phyloP scores from a whole-genome alignment of 768 basidiomycete genomes.

The Porpolomopsis calyptriformis region DNA sequence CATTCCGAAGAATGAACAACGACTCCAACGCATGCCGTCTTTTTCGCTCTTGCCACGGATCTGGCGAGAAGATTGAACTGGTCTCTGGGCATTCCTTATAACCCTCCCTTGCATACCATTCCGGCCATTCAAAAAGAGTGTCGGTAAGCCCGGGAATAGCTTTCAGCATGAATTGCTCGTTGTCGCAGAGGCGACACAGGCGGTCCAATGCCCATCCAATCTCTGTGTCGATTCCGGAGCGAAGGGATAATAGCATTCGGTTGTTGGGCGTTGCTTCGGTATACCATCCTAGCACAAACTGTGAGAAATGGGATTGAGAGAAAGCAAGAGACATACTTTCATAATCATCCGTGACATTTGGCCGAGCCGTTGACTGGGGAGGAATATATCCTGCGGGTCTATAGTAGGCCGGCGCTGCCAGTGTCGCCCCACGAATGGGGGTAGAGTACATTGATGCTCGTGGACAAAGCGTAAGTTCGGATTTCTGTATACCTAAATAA shows the following conservation, averaged over 20 bases:
- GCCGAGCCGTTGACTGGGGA: constrained; percentile 20
- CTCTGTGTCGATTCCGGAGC: constrained; percentile 73
- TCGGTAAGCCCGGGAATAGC: constrained; percentile 72
- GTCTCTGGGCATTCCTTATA: constrained; percentile 33
- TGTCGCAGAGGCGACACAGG: constrained; percentile 67
- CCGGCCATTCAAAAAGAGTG: constrained; percentile 80
- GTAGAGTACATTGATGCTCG: constrained; percentile 1
- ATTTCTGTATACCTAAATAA: too few species aligned
- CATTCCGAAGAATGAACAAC: constrained; percentile 79
- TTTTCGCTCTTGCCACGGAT: constrained; percentile 39
- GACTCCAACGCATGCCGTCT: constrained; percentile 77
- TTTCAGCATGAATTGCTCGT: constrained; percentile 66
- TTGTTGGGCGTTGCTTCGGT: constrained; percentile 73
- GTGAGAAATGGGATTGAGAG: too few species aligned
- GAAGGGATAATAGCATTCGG: constrained; percentile 82
- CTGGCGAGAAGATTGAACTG: constrained; percentile 43
- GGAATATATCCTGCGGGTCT: constrained; percentile 19
- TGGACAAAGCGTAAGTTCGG: too few species aligned
- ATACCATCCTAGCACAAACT: constrained; percentile 57
- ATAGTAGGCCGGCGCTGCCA: constrained; percentile 19
- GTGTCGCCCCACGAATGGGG: constrained; percentile 11
- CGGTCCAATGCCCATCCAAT: constrained; percentile 85
- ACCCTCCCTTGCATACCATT: constrained; percentile 67
- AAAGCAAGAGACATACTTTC: constrained; percentile 48
- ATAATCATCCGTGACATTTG: constrained; percentile 61